Base-by-base conservation (phyloP, 2,329 filamentous ascomycete genomes). In the Hypoxylon sp. region DNA sequence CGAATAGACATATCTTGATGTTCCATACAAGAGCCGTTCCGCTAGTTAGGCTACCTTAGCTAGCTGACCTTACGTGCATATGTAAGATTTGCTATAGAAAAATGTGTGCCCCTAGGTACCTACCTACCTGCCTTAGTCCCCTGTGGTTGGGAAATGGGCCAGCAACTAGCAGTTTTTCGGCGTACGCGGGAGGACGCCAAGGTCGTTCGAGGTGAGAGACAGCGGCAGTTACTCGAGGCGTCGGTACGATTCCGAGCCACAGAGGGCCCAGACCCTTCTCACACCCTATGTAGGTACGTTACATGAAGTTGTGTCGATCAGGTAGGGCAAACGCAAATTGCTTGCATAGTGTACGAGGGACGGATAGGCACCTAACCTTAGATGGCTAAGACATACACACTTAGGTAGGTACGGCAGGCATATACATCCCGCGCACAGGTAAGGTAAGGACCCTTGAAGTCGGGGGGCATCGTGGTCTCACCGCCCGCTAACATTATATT, bases 391-490 rank as follows among this genome's bases (percentile, higher is more conserved):
- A 43, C 38, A n/a, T n/a, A n/a, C n/a, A n/a, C n/a, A 43, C 38
- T 43, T 43, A 43, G 38, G 38, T 43, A 43, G 38, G 38, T 43
- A 43, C 38, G 17, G 38, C 14, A 60, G 36, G 34, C 36, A 34
- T 50, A 21, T 30, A n/a, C n/a, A n/a, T n/a, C n/a, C n/a, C 25
- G 32, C 19, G 30, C 30, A 53, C n/a, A n/a, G n/a, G n/a, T n/a
- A n/a, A n/a, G 58, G 23, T 28, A n/a, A 32, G n/a, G 23, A 21
- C 43, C 36, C 63, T 38, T 32, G 41, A 60, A 60, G 52, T 3
- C 23, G 58, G 59, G 10, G 53, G 23, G n/a, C n/a, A 66, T 59
- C 52, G 58, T 63, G 52, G 58, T 52, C 63, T 63, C 58, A 32
- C 34, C 49, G 48, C 34, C 34, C 45, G n/a, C 50, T 55, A 48